phyloP scores from a whole-genome alignment of 179 eudicot species.

The Heliamphora pulchella region DNA sequence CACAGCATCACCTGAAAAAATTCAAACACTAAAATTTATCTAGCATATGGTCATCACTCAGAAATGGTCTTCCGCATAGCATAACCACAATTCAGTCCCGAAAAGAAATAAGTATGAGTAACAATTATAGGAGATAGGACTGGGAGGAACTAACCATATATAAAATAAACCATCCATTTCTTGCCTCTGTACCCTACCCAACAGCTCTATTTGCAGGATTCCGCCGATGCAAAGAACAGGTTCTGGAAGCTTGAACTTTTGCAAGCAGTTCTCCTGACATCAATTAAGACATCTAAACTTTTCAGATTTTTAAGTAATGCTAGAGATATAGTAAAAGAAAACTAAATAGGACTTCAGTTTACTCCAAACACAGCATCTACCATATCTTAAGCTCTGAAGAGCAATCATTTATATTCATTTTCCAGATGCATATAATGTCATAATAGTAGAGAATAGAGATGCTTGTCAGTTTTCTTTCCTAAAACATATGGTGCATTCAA shows the following conservation, averaged over 20 bases:
- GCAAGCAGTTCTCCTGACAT: constrained; percentile 36
- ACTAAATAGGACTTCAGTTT: not conserved
- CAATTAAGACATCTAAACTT: not conserved
- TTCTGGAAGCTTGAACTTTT: constrained; percentile 47
- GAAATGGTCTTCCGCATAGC: not conserved
- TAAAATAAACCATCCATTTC: constrained; percentile 43
- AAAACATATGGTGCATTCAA: not conserved
- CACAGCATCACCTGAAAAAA: not conserved
- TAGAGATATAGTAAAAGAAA: not conserved
- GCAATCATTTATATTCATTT: not conserved
- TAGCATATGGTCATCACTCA: not conserved
- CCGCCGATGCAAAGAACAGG: constrained; percentile 57
- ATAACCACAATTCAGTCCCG: constrained; percentile 1
- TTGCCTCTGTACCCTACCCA: constrained; percentile 52
- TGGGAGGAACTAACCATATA: constrained; percentile 33
- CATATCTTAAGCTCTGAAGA: not conserved
- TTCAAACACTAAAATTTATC: not conserved
- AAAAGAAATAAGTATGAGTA: not conserved
- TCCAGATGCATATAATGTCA: too few relatives aligned
- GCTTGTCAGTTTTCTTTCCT: not conserved
- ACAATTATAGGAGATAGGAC: not conserved
- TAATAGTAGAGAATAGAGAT: too few relatives aligned
- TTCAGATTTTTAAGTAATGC: not conserved
- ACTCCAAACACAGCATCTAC: too few relatives aligned
- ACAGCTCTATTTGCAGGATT: constrained; percentile 39